Base-by-base conservation (phyloP, 805 yeast species). In the Lipomyces oligophaga region DNA sequence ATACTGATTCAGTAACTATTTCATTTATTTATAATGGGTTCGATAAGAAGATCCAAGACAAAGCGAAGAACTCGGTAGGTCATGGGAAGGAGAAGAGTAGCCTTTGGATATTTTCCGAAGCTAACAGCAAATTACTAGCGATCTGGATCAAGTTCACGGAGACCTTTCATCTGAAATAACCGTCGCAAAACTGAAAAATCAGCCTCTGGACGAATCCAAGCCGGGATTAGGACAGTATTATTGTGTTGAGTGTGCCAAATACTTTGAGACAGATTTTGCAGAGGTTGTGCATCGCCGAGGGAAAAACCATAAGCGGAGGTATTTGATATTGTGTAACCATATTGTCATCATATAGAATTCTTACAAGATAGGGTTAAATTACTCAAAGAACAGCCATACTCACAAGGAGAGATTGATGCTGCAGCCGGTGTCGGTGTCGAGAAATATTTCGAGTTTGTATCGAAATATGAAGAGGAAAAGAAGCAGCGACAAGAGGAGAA, bases 201-300 rank as follows among this genome's bases (percentile, higher is more conserved):
- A 90, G 67, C 84, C 86, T 4, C 38, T 51, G 20, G 57, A 53
- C 42, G 56, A 53, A 34, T 38, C 38, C 16, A 42, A 55, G 36
- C 89, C 97, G 0, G 99, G 99, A 1, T 69, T 93, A 56, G 99
- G 96, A 13, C 97, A 93, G 67, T 83, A 78, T 67, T 93, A 86
- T 66, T 93, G 97, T 67, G 75, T 93, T 43, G 95, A 88, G 55
- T 93, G 99, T 73, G 94, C 95, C 39, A 85, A 83, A 63, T 87
- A 93, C 67, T 87, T 80, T 61, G 96, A 89, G 63, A 80, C 81
- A 47, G 87, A 83, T 36, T 64, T 67, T 26, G 83, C 95, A 5
- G 72, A 85, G 45, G 79, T 78, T 50, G 73, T 81, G 11, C 99
- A 93, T 68, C 68, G 75, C 53, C 78, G 79, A 58, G 74, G 83